A percentile compares a stretch with the other conserved stretches of the same genome.
phyloP scores from a whole-genome alignment of 78 protist species.

The Chrysochromulina parva region DNA sequence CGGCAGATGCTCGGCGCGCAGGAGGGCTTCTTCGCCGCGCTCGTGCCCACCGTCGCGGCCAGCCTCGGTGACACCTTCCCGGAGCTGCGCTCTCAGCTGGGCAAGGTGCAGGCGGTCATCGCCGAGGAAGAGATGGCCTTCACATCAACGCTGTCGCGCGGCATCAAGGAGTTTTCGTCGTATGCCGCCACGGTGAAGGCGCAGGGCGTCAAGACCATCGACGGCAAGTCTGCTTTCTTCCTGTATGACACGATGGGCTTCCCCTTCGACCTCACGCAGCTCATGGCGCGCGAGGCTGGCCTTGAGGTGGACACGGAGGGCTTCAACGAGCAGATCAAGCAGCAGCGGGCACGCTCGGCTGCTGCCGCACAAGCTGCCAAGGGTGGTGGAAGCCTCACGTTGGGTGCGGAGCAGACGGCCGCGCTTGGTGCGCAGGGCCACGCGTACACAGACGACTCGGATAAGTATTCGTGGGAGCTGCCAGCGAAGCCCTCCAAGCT shows the following conservation, averaged over 20 bases:
- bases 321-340: slow-evolving; percentile 55
- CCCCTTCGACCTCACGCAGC: slow-evolving; percentile 89
- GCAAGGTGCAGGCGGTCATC: slow-evolving; percentile 46
- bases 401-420: slow-evolving; percentile 53
- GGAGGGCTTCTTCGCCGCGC: slow-evolving; percentile 79
- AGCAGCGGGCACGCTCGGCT: slow-evolving; percentile 52
- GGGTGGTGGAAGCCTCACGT: slow-evolving; percentile 27
- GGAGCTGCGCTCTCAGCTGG: slow-evolving; percentile 65
- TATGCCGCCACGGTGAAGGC: slow-evolving; percentile 11
- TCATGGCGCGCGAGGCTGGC: slow-evolving; percentile 92
- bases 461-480: slow-evolving; percentile 59
- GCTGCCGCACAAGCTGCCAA: slow-evolving; percentile 3
- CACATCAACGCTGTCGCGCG: slow-evolving; percentile 60
- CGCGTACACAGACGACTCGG: slow-evolving; percentile 79
- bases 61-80: slow-evolving; percentile 80
- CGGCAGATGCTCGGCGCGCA: slow-evolving; percentile 79
- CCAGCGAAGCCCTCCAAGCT: slow-evolving; percentile 40
- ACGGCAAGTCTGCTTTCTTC: slow-evolving; percentile 73
- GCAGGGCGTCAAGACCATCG: slow-evolving; percentile 1
- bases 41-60: slow-evolving; percentile 76
- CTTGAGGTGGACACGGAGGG: slow-evolving; percentile 73
- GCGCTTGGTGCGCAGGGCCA: slow-evolving; percentile 39
- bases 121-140: slow-evolving; percentile 88
- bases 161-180: slow-evolving; percentile 73
- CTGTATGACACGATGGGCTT: slow-evolving; percentile 94